Evolutionary conservation across 345 rosid genomes (phyloP).

Genomic region (Passiflora organensis): DNA sequence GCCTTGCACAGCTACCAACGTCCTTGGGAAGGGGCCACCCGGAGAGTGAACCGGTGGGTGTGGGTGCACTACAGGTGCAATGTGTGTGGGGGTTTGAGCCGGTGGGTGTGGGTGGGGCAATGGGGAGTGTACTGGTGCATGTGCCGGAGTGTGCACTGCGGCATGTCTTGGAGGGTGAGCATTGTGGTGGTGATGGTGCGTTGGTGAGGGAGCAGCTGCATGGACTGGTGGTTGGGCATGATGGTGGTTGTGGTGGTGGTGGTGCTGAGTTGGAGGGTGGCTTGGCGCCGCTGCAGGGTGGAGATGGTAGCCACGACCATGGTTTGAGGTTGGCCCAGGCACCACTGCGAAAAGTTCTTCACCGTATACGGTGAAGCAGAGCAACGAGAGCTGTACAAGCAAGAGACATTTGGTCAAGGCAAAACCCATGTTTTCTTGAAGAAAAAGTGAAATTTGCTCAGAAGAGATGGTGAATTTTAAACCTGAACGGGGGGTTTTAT

Average conservation of each 20-base stretch:
- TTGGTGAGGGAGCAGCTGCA: constrained; percentile 8
- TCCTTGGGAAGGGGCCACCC: constrained; percentile 31
- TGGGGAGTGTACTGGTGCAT: constrained; percentile 31
- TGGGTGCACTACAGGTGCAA: constrained; percentile 8
- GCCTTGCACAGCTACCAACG: constrained; percentile 67
- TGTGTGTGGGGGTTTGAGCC: constrained; percentile 9
- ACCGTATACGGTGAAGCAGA: constrained; percentile 34
- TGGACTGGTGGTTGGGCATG: constrained; percentile 9
- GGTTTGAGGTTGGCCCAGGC: constrained; percentile 23
- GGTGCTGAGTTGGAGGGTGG: constrained; percentile 9
- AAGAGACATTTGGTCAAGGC: constrained; percentile 26
- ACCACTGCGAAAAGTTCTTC: constrained; percentile 19
- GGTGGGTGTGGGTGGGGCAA: constrained; percentile 27
- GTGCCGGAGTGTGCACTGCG: no score
- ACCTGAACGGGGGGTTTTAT: constrained; percentile 28
- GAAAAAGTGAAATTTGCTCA: background rate
- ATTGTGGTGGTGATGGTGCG: constrained; percentile 11
- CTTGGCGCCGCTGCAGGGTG: constrained; percentile 30
- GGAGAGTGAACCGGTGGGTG: constrained; percentile 28
- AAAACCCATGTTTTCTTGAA: constrained; percentile 24
- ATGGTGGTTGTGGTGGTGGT: constrained; percentile 16
- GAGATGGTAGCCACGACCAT: constrained; percentile 12
- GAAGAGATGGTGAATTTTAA: no score
- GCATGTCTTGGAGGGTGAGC: constrained; percentile 16
- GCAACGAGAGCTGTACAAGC: constrained; percentile 23